Base-by-base conservation (phyloP, 768 basidiomycete species). In the Exidia glandulosa region DNA sequence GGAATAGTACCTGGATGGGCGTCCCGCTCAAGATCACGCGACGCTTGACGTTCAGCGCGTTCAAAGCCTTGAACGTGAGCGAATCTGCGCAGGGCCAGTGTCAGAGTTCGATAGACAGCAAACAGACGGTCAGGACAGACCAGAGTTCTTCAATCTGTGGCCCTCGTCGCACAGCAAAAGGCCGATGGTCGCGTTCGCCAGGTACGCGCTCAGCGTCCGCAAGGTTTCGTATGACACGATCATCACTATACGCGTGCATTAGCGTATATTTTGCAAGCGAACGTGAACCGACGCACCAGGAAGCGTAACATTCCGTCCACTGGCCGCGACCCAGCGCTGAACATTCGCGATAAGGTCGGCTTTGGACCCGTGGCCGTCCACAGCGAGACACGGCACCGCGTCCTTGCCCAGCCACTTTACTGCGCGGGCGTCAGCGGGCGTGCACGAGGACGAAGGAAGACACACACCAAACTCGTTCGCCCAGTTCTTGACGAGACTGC, bases 151-250 rank as follows among this genome's bases (percentile, higher is more conserved):
- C 61, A 99, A 76, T 57, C 95, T 79, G 75, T 99, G 95, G 3
- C 95, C 95, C 75, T 99, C 95, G 66, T 99, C 95, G 63, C 93
- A 95, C 32, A 99, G 81, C n/a, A 99, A 74, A 16, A 99, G 73
- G 2, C 96, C 96, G 54, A 99, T 89, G 57, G 78, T 84, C 63
- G 89, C 91, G 60, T 80, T 82, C 3, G 85, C 84, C 12, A 98
- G 78, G 66, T 94, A 83, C 0, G 73, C 83, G 7, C 85, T 80
- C 13, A 97, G 75, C 3, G 87, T 87, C 23, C 95, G 84, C 57
- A 99, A 79, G 0, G 92, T 95, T 71, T 99, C 95, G 65, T 99
- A 99, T 0, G 96, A 98, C 4, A 96, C 94, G 64, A 99, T 97
- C 90, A 99, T 92, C 50, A 98, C 95, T 94, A 62, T 0, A 32